phyloP scores from a whole-genome alignment of 805 yeast species.

The Metschnikowia gruessii region DNA sequence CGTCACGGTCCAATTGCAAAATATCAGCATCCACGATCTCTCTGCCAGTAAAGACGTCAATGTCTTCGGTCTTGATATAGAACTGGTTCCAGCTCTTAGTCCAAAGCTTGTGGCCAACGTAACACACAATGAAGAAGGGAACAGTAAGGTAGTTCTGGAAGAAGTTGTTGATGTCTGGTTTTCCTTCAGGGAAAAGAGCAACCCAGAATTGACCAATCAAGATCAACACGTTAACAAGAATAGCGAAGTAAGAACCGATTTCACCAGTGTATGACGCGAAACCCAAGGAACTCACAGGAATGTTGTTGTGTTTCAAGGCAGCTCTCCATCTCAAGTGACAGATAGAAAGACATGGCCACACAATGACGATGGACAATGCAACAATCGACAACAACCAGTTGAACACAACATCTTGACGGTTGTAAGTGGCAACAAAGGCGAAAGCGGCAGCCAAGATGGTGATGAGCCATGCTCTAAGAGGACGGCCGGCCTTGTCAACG shows the following conservation, averaged over 20 bases:
- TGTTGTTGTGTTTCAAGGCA: conserved; percentile 23
- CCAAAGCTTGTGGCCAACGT: conserved; percentile 25
- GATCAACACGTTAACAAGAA: conserved; percentile 30
- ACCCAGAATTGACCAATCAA: conserved; percentile 45
- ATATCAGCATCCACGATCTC: conserved; percentile 25
- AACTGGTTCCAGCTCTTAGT: conserved; percentile 23
- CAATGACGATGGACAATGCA: conserved; percentile 27
- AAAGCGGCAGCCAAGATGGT: conserved; percentile 24
- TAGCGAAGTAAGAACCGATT: conserved; percentile 37
- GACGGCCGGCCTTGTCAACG: conserved; percentile 28
- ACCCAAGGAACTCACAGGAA: conserved; percentile 24
- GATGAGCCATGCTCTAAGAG: conserved; percentile 27
- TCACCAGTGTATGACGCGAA: conserved; percentile 39
- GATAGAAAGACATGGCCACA: conserved; percentile 27
- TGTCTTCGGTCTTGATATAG: conserved; percentile 22
- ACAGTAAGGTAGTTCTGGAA: conserved; percentile 29
- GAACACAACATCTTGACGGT: conserved; percentile 33
- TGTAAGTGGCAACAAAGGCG: conserved; percentile 29
- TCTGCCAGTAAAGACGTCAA: conserved; percentile 23
- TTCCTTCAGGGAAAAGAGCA: conserved; percentile 36
- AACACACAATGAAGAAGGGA: conserved; percentile 24
- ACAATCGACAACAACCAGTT: conserved; percentile 31
- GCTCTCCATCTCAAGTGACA: conserved; percentile 33
- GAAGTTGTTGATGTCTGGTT: conserved; percentile 27
- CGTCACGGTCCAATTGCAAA: conserved; percentile 25